Evolutionary conservation across 2,329 filamentous ascomycete genomes (phyloP).

Genomic region (Neocucurbitaria cava): DNA sequence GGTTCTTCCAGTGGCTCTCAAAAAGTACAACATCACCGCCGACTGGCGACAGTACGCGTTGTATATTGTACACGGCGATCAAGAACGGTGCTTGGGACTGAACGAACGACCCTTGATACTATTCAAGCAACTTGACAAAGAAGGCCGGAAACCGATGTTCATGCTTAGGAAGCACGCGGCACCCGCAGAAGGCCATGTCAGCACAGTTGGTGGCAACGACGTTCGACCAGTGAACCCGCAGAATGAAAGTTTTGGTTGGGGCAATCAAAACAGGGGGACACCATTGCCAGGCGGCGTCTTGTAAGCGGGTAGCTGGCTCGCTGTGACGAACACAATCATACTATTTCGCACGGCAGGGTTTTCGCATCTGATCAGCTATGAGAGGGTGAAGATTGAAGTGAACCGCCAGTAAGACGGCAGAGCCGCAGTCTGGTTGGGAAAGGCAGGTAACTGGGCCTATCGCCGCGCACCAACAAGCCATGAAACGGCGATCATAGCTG

Average conservation of each 20-base stretch:
- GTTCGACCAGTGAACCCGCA: conserved; percentile 30
- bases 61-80: conserved; percentile 98
- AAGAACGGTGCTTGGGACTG: conserved; percentile 89
- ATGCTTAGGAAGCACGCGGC: conserved; percentile 81
- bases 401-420: not conserved
- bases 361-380: not conserved
- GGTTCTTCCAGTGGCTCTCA: conserved; percentile 91
- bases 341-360: not conserved
- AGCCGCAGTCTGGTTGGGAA: not conserved
- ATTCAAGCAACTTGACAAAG: conserved; percentile 96
- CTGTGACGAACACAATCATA: not conserved
- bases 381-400: not conserved
- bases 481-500: not conserved
- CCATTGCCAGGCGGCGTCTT: conserved; percentile 34
- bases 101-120: conserved; percentile 94
- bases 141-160: conserved; percentile 99
- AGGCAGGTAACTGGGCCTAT: not conserved
- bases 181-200: conserved; percentile 55
- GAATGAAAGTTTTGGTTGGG: conserved; percentile 31
- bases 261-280: conserved; percentile 31
- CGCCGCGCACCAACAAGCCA: not conserved
- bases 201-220: conserved; percentile 48
- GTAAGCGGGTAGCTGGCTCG: conserved; percentile 2
- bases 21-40: conserved; percentile 98
- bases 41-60: conserved; percentile 97